Base-by-base conservation (phyloP, 805 yeast species). In the Sugiyamaella boreocaroliniensis region DNA sequence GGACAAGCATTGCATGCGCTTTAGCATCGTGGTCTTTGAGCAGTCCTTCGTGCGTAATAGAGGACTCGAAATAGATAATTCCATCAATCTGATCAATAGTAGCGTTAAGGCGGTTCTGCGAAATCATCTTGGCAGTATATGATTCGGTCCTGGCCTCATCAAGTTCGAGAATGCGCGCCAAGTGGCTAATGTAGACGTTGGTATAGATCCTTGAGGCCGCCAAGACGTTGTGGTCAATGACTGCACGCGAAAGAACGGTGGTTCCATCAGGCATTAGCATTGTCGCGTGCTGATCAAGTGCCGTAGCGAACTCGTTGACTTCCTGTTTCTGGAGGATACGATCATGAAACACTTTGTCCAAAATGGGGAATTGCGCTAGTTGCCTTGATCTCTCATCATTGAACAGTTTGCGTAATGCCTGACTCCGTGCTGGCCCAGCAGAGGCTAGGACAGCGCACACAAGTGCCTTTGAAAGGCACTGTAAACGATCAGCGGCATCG, bases 191-290 rank as follows among this genome's bases (percentile, higher is more conserved):
- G 15, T 61, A 54, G 34, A 67, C 62, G 48, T 61, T 61, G 12
- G 55, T 50, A 56, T 64, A 67, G 22, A 67, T 53, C 37, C 58
- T 57, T 2, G 71, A 66, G 3, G 67, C 61, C 2, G 71, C 64
- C 22, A 62, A 54, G 29, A 67, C 59, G 49, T 67, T 67, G 53
- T 67, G 71, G 48, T 66, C 69, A 19, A 64, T 58, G n/a, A 67
- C 61, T 1, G 71, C 67, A 22, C 61, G 37, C 34, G 55, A 54
- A 18, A 67, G 55, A 3, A 61, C 67, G 15, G 67, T 62, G n/a
- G 58, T 55, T 12, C 64, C 66, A 32, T 60, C 61, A 2, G 60
- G 51, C 37, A 55, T 29, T n/a, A 16, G 34, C 11, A 61, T 61
- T 42, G 47, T 20, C 32, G 58, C 63, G 42, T 61, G 65, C 12